Conservation (phyloP, 73 alveolate genomes). For the Symbiodinium pilosum region DNA sequence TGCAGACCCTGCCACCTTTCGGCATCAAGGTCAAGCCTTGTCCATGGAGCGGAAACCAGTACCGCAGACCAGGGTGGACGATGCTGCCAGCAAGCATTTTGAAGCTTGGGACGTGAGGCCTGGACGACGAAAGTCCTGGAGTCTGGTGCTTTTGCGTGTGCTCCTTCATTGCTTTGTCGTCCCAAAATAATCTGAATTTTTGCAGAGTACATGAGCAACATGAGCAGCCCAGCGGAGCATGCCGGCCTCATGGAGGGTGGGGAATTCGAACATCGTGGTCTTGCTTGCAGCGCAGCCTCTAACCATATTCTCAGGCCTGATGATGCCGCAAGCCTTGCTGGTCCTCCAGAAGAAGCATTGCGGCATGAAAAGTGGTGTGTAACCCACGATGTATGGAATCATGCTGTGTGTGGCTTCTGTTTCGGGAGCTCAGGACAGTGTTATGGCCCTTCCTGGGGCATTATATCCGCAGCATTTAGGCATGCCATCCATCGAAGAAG, state of each 20-base stretch:
- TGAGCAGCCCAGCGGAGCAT: no score
- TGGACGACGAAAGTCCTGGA: no score
- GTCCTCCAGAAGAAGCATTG: neutral
- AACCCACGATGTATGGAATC: no score
- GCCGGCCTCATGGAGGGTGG: no score
- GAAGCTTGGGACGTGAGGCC: constrained; percentile 11
- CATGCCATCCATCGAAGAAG: constrained; percentile 75
- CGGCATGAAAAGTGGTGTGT: no score
- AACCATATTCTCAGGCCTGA: neutral
- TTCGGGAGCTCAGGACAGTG: neutral
- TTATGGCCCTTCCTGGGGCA: constrained; percentile 52
- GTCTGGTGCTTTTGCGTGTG: no score
- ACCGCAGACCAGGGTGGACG: neutral
- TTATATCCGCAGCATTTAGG: constrained; percentile 5
- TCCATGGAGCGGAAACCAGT: constrained; percentile 12
- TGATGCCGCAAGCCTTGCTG: neutral
- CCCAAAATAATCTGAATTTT: no score
- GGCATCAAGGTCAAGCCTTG: neutral
- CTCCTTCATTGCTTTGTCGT: no score
- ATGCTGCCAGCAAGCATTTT: neutral
- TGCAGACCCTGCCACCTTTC: neutral
- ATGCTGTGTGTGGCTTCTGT: neutral
- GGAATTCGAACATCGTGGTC: neutral
- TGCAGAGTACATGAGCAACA: no score
- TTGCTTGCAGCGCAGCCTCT: no score